These are phyloP conservation scores for Tetrastigma voinierianum DNA, from an alignment of 164 flowering plant genomes.

Conservation along the genomic window DNA sequence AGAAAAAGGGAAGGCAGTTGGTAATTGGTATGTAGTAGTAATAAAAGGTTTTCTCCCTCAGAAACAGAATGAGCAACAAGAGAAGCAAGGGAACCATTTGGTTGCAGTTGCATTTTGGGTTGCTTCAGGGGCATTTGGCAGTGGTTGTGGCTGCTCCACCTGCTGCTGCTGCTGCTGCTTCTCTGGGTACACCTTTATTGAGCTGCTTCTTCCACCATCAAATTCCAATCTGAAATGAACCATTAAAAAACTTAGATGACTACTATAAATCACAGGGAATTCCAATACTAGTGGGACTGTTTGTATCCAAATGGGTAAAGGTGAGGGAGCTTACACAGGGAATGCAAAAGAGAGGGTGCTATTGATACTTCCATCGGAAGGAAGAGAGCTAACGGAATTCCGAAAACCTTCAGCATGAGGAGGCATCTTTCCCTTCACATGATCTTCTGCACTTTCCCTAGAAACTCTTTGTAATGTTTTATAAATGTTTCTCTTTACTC, in stretches of 20 bases:
- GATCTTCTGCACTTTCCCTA: background rate
- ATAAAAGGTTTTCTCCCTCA: background rate
- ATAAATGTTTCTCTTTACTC: background rate
- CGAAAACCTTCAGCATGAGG: background rate
- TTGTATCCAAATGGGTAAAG: background rate
- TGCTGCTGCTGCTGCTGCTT: conserved; percentile 2
- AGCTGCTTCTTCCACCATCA: conserved; percentile 13
- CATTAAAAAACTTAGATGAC: too few species aligned
- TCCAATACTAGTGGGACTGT: background rate
- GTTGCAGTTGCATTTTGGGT: background rate
- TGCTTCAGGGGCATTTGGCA: conserved; percentile 5
- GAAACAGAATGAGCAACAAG: conserved; percentile 18
- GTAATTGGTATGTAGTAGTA: background rate
- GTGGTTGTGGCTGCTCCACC: background rate
- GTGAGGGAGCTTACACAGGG: conserved; percentile 21
- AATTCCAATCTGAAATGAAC: conserved; percentile 17
- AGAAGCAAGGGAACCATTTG: conserved; percentile 30
- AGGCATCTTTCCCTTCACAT: background rate
- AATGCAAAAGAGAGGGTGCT: conserved; percentile 21
- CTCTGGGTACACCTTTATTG: conserved; percentile 8
- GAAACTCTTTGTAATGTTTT: background rate
- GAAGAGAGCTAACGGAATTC: conserved; percentile 1
- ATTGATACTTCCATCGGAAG: conserved; percentile 13
- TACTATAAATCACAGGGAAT: too few species aligned
- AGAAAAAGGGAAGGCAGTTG: background rate